Evolutionary conservation across 768 basidiomycete genomes (phyloP), one percentile per base, ranked within the genome.

Genomic region (Mycena alexandri): DNA sequence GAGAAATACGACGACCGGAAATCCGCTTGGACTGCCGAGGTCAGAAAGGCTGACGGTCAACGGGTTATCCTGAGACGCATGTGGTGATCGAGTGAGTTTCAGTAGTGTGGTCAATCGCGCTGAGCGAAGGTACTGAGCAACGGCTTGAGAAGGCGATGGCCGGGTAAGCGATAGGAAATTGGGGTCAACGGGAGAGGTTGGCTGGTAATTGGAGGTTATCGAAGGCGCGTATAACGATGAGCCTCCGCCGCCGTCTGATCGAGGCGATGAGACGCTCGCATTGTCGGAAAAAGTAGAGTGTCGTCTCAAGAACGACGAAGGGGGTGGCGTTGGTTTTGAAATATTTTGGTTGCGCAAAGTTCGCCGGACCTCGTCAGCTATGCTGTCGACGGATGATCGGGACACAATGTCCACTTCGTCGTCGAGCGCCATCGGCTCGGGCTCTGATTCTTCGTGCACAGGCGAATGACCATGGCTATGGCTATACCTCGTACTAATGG

Each of bases 31-130:
- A 68, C 86, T 87, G 3, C 98, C 97, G 67, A 98, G 85, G 75
- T 99, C 97, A 4, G 97, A 95, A n/a, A 97, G 83, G 71, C 97
- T 97, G 62, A 98, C 91, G 25, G 88, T 89, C 67, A 95, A 85
- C 17, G 93, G 90, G 74, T 88, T 82, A 73, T 90, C 89, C 64
- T 86, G 83, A 25, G 91, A 91, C 25, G 92, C 90, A 75, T 96
- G 93, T 11, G 93, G 93, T 3, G 89, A 88, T 42, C 93, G 87
- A 17, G 90, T 92, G 48, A 97, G 89, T 66, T 83, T 90, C 44
- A 98, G 78, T 48, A 96, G 78, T 0, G 92, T 93, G 0, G 95
- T 99, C 66, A 98, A 82, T 55, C 93, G 87, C 17, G 91, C 86
- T 41, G 96, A 98, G 48, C 91, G 94, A 64, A 98, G 82, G 75